Conservation (phyloP, 306 rosid species). For the Nissolia schottii region DNA sequence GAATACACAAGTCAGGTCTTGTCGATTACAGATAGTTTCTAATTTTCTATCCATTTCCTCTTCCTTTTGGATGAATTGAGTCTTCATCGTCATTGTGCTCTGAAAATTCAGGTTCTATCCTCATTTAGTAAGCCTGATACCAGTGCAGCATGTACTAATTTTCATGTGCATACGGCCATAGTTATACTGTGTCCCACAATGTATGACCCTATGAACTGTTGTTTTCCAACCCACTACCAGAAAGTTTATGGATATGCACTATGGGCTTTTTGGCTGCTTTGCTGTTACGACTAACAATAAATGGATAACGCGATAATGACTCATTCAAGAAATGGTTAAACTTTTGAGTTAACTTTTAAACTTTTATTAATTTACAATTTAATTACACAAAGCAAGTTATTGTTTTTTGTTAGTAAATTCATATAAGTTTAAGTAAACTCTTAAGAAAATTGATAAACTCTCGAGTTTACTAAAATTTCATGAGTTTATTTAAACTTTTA, state of each 20-base stretch:
- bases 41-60: background rate
- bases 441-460: no score
- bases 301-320: no score
- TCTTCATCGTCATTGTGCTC: background rate
- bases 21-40: background rate
- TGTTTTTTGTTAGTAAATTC: no score
- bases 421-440: no score
- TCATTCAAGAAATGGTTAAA: no score
- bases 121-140: background rate
- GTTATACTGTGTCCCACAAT: background rate
- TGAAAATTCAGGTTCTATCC: background rate
- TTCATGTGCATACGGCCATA: background rate
- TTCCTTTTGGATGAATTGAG: background rate
- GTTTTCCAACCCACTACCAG: background rate
- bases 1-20: no score
- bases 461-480: no score
- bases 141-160: background rate
- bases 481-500: no score
- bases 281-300: no score
- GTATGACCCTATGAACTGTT: conserved; percentile 5
- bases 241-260: background rate
- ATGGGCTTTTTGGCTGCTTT: background rate
- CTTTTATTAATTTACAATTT: no score
- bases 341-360: no score
- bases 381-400: no score